phyloP scores from a whole-genome alignment of 192 early-diverging fungal species.

The Dissophora ornata region DNA sequence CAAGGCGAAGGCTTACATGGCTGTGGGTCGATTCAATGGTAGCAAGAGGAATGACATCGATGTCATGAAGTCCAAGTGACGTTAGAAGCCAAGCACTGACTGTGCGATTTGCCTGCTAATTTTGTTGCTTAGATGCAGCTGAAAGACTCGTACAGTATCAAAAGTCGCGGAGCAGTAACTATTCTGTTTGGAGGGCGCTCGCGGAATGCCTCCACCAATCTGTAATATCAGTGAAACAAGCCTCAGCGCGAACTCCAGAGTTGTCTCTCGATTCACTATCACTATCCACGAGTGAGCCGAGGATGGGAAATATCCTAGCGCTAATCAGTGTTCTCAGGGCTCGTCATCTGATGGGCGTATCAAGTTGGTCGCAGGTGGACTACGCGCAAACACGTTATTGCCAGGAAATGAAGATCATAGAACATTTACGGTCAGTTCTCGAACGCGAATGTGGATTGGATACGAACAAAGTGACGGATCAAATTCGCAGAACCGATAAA shows the following conservation, averaged over 20 bases:
- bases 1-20: constrained; percentile 35
- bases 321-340: constrained; percentile 34
- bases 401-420: constrained; percentile 20
- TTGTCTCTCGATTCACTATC: background rate
- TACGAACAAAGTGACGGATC: background rate
- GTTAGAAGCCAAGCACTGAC: background rate
- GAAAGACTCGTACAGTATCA: constrained; percentile 24
- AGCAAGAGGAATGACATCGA: background rate
- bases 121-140: constrained; percentile 39
- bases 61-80: background rate
- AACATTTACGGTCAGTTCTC: background rate
- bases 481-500: background rate
- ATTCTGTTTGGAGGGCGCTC: constrained; percentile 32
- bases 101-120: too few relatives aligned
- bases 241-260: background rate
- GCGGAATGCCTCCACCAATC: constrained; percentile 22
- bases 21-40: constrained; percentile 36
- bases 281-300: background rate
- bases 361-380: constrained; percentile 25
- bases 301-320: constrained; percentile 8
- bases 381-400: constrained; percentile 30
- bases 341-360: constrained; percentile 32
- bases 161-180: constrained; percentile 45
- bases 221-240: background rate
- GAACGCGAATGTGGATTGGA: constrained; percentile 11